Base-by-base conservation (phyloP, 2,329 filamentous ascomycete genomes). In the Ophiostoma sp. region DNA sequence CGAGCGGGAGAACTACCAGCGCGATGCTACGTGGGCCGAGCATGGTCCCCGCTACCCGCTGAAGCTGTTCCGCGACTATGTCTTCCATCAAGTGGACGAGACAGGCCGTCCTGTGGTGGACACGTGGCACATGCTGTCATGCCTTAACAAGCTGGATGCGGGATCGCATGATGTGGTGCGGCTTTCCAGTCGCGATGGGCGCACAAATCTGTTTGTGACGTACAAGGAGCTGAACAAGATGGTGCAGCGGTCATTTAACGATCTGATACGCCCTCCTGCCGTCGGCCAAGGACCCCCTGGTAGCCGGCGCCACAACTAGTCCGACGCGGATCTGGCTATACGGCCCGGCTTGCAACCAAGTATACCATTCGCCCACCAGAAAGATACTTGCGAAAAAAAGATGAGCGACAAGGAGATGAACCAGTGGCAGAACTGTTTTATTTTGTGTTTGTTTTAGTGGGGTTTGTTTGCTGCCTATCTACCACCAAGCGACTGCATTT, bases 1-100 rank as follows among this genome's bases (percentile, higher is more conserved):
- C 76, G 95, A 99, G 79, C 88, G 95, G 13, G 92, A 74, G 31
- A 74, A 68, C 71, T 74, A 72, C 69, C 70, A 98, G 76, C 90
- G 91, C 72, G 90, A 94, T 72, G 82, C 85, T 0, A 84, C 87
- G 67, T 99, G 95, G 94, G 92, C 93, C 4, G 94, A 98, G 79
- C 95, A 91, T 67, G 94, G 94, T 35, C 93, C 97, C 76, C 88
- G 94, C 36, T 98, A 97, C 78, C 91, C 92, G 77, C 84, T 99
- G 73, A 97, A 97, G 80, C 85, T 99, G 10, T 98, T 98, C 83
- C 88, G 95, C 67, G 95, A 99, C 80, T 98, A 96, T 76, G 92
- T 97, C 57, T 99, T 98, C 80, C 95, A 99, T 79, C 94, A 96
- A 76, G 93, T 97, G 15, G 93, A 98, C 77, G 86, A 87, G 39